These are phyloP conservation scores for Xylaria multiplex DNA, from an alignment of 2,329 filamentous ascomycete genomes.

Conservation along the genomic window DNA sequence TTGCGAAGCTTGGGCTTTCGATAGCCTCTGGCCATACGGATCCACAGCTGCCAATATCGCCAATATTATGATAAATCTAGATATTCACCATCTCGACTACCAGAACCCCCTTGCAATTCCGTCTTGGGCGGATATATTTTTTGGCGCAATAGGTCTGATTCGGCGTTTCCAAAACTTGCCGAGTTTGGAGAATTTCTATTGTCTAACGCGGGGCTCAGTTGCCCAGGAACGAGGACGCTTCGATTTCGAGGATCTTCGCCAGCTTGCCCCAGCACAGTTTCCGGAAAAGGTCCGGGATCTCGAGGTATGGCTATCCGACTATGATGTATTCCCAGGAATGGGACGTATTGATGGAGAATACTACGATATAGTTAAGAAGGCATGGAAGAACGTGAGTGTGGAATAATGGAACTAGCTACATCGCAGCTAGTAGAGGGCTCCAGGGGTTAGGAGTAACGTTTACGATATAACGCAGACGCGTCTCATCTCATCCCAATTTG, in stretches of 20 bases:
- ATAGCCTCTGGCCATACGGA: no score
- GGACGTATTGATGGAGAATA: neutral
- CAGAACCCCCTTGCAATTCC: neutral
- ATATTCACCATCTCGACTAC: neutral
- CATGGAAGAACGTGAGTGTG: conserved; percentile 2
- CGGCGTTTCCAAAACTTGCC: neutral
- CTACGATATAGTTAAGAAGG: neutral
- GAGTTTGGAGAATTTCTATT: conserved; percentile 9
- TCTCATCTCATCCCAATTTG: no score
- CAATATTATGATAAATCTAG: neutral
- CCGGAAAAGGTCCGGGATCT: neutral
- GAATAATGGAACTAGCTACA: no score
- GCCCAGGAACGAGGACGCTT: neutral
- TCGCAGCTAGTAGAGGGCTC: no score
- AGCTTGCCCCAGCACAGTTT: neutral
- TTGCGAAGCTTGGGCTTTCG: no score
- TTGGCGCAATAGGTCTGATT: no score
- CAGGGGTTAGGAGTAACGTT: no score
- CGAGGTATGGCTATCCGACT: neutral
- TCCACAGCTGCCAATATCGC: no score
- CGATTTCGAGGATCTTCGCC: neutral
- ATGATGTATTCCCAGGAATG: neutral
- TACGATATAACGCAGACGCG: no score
- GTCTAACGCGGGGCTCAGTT: neutral
- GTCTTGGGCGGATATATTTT: no score